A percentile compares a stretch with the other conserved stretches of the same genome.
Conservation (phyloP, 2,329 filamentous ascomycete species). For the Microascus cirrosus region DNA sequence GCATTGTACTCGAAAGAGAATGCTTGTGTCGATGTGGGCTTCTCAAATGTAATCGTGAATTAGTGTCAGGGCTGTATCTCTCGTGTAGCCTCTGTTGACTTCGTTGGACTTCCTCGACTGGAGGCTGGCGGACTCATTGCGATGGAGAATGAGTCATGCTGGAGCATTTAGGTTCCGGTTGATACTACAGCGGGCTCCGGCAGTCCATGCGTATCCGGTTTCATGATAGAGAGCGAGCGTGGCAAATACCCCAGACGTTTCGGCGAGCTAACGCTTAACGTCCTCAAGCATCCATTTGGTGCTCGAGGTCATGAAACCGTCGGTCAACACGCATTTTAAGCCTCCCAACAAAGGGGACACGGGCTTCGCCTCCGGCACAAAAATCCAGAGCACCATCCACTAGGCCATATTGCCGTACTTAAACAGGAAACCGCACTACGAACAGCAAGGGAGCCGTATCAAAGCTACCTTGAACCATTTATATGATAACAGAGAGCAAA, state of each 20-base stretch:
- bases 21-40: neutral
- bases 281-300: too few relatives aligned
- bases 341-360: too few relatives aligned
- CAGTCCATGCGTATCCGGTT: neutral
- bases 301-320: too few relatives aligned
- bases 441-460: too few relatives aligned
- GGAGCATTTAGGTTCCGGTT: neutral
- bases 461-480: neutral
- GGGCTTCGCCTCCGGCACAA: too few relatives aligned
- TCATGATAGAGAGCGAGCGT: neutral
- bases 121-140: neutral
- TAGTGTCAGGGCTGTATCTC: neutral
- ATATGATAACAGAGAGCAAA: neutral
- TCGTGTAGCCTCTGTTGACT: neutral
- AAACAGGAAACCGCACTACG: too few relatives aligned
- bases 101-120: neutral
- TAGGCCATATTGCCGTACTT: too few relatives aligned
- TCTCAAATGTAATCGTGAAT: neutral
- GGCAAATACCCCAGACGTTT: too few relatives aligned
- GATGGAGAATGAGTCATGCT: neutral
- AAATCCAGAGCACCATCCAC: too few relatives aligned
- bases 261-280: too few relatives aligned
- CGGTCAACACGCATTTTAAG: too few relatives aligned
- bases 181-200: neutral
- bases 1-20: slow-evolving; percentile 5